Conservation (phyloP, 1,284 basidiomycete species). For the Pisolithus thermaeus region DNA sequence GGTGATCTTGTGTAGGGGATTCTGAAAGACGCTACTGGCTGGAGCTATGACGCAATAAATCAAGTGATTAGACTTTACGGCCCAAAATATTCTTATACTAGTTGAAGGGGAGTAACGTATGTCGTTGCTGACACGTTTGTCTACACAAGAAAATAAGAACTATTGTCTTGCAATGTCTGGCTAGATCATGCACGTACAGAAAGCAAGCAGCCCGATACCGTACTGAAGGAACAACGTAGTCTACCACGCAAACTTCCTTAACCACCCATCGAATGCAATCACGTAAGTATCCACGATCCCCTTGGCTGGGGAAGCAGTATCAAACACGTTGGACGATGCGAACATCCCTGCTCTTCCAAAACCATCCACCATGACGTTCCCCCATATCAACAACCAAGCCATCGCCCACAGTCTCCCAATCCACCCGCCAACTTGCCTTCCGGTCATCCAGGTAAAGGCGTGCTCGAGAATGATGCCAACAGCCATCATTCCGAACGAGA, state of each 20-base stretch:
- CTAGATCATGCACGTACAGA: too few species aligned
- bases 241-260: background rate
- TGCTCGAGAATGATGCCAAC: constrained; percentile 43
- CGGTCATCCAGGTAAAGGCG: constrained; percentile 26
- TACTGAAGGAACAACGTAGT: too few species aligned
- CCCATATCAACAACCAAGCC: constrained; percentile 42
- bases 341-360: constrained; percentile 43
- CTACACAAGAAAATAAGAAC: too few species aligned
- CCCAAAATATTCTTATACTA: too few species aligned
- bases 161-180: too few species aligned
- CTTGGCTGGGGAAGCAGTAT: constrained; percentile 13
- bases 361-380: constrained; percentile 41
- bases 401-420: constrained; percentile 46
- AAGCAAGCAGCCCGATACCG: too few species aligned
- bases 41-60: too few species aligned
- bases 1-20: too few species aligned
- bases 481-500: constrained; percentile 53
- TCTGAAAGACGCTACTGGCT: too few species aligned
- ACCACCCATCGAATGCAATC: constrained; percentile 15
- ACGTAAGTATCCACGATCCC: constrained; percentile 10
- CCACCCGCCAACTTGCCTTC: constrained; percentile 34
- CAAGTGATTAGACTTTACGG: too few species aligned
- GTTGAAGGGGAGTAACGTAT: too few species aligned
- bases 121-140: too few species aligned
- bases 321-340: constrained; percentile 12